Percentiles rank a stretch among this genome's conserved stretches.
Evolutionary conservation across 2,329 filamentous ascomycete species (phyloP).

Genomic region (Fusarium denticulatum): DNA sequence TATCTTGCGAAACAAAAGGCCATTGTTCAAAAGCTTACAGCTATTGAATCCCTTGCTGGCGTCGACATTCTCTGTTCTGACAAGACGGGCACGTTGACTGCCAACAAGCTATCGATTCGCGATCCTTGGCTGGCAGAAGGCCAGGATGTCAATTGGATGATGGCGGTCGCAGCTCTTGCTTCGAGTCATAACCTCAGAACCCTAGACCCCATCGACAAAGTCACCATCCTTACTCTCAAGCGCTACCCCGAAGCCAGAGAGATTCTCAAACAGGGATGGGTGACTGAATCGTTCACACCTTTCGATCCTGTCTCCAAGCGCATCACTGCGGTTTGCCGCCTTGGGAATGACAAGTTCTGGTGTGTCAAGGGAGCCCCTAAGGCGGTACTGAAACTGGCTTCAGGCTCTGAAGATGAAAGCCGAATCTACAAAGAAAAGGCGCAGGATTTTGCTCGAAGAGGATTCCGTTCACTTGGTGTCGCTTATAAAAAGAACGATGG

Average conservation of each 20-base stretch:
- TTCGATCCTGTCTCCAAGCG: slow-evolving; percentile 26
- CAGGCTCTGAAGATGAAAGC: slow-evolving; percentile 1
- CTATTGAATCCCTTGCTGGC: slow-evolving; percentile 19
- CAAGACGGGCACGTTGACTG: slow-evolving; percentile 21
- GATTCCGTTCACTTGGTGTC: slow-evolving; percentile 24
- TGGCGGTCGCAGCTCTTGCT: slow-evolving; percentile 26
- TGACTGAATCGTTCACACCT: slow-evolving; percentile 14
- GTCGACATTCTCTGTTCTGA: slow-evolving; percentile 29
- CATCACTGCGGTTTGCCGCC: slow-evolving; percentile 25
- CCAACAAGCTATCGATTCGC: slow-evolving; percentile 21
- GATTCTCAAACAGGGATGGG: slow-evolving; percentile 21
- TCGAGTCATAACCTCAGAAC: slow-evolving; percentile 12
- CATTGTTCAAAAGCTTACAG: slow-evolving; percentile 11
- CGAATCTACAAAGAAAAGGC: slow-evolving; percentile 24
- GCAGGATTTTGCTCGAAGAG: slow-evolving; percentile 18
- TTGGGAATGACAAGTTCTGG: background rate
- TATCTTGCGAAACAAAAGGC: slow-evolving; percentile 27
- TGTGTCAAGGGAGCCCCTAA: slow-evolving; percentile 19
- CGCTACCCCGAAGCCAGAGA: slow-evolving; percentile 22
- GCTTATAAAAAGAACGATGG: slow-evolving; percentile 31
- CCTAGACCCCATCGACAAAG: slow-evolving; percentile 16
- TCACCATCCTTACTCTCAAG: slow-evolving; percentile 28
- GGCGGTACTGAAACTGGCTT: slow-evolving; percentile 7
- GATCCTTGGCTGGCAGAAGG: slow-evolving; percentile 25
- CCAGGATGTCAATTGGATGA: slow-evolving; percentile 31